phyloP scores from a whole-genome alignment of 192 early-diverging fungal species.

The Backusella macrospora region DNA sequence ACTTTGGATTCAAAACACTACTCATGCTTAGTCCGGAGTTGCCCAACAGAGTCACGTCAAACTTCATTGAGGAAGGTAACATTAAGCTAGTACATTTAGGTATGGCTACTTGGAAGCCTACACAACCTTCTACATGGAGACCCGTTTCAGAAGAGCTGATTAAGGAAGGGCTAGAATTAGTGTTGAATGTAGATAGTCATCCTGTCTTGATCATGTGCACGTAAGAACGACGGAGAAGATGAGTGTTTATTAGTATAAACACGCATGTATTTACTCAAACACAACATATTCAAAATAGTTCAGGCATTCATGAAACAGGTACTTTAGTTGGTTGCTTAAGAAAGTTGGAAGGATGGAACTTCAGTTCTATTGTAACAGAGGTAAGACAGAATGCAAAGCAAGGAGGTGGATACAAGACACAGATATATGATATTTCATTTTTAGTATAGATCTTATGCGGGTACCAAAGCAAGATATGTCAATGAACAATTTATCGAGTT shows the following conservation, averaged over 20 bases:
- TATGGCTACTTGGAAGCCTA: slow-evolving; percentile 69
- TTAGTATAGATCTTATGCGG: slow-evolving; percentile 91
- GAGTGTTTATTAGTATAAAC: neutral
- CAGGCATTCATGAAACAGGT: slow-evolving; percentile 94
- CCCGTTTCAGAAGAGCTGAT: slow-evolving; percentile 94
- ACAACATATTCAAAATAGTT: slow-evolving; percentile 43
- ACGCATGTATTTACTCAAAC: too few relatives aligned
- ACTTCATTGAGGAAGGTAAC: slow-evolving; percentile 72
- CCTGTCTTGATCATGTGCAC: slow-evolving; percentile 93
- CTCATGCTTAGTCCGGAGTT: slow-evolving; percentile 83
- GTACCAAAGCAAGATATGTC: slow-evolving; percentile 80
- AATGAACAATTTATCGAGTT: slow-evolving; percentile 97
- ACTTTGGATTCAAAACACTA: slow-evolving; percentile 77
- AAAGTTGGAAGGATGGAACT: slow-evolving; percentile 94
- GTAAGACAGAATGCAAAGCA: slow-evolving; percentile 38
- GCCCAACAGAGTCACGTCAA: slow-evolving; percentile 71
- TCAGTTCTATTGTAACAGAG: slow-evolving; percentile 95
- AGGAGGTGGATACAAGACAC: neutral
- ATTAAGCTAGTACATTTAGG: slow-evolving; percentile 73
- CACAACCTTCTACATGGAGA: slow-evolving; percentile 72
- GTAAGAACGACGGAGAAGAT: slow-evolving; percentile 49
- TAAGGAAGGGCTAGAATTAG: slow-evolving; percentile 91
- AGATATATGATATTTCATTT: neutral
- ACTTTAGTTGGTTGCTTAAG: slow-evolving; percentile 91
- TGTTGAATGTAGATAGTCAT: slow-evolving; percentile 78